These are phyloP conservation scores for Cytospora schulzeri DNA, from an alignment of 2,329 filamentous ascomycete genomes.

Conservation along the genomic window DNA sequence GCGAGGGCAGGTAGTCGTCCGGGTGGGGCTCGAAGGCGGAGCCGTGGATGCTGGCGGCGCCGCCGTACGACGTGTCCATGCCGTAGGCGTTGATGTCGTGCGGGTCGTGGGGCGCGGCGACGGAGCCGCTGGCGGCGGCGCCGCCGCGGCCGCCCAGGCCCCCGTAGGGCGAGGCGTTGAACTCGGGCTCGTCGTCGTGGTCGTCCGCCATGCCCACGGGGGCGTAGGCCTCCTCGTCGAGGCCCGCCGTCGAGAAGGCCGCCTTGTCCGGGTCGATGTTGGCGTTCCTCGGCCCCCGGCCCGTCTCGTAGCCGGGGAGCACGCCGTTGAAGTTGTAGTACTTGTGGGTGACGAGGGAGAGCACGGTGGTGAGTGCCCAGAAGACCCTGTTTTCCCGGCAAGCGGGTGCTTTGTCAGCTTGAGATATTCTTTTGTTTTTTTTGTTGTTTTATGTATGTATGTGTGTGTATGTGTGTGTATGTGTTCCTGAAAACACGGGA, in stretches of 20 bases:
- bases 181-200: constrained; percentile 42
- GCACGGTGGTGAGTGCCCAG: constrained; percentile 54
- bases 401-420: constrained; percentile 24
- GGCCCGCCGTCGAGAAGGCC: constrained; percentile 68
- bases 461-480: no score
- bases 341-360: constrained; percentile 62
- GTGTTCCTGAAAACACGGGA: no score
- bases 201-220: constrained; percentile 61
- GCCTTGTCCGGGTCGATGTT: constrained; percentile 71
- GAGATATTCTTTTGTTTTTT: neutral
- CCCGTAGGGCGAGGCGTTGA: constrained; percentile 30
- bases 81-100: constrained; percentile 24
- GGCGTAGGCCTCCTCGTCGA: constrained; percentile 67
- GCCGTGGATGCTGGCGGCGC: constrained; percentile 34
- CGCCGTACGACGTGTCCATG: constrained; percentile 28
- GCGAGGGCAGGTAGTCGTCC: constrained; percentile 47
- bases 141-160: constrained; percentile 25
- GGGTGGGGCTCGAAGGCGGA: constrained; percentile 51
- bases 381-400: constrained; percentile 53
- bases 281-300: constrained; percentile 38
- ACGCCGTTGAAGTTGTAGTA: constrained; percentile 65
- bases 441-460: no score
- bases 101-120: constrained; percentile 33
- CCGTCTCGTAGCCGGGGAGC: constrained; percentile 62
- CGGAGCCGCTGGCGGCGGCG: constrained; percentile 29